phyloP scores from a whole-genome alignment of 257 asterid genomes.

The Plantago major region DNA sequence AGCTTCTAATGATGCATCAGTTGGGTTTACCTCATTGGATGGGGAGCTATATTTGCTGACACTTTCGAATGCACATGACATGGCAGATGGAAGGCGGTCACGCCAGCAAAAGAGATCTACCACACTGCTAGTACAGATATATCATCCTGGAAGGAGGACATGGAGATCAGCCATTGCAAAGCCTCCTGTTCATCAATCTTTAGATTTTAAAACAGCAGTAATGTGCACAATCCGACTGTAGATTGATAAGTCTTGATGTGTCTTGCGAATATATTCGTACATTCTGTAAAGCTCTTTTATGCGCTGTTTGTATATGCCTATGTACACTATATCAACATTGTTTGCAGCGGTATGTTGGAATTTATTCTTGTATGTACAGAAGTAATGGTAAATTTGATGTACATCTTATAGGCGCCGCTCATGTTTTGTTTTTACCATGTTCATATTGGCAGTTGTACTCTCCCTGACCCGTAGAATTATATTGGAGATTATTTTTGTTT shows the following conservation, averaged over 20 bases:
- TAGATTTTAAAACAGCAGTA: slow-evolving; percentile 68
- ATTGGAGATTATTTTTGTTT: too few relatives aligned
- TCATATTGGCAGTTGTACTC: too few relatives aligned
- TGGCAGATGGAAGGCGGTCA: slow-evolving; percentile 32
- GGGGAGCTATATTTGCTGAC: slow-evolving; percentile 67
- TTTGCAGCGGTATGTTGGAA: too few relatives aligned
- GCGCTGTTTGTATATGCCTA: slow-evolving; percentile 20
- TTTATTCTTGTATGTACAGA: too few relatives aligned
- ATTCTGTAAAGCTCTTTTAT: too few relatives aligned
- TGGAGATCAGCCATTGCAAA: slow-evolving; percentile 63
- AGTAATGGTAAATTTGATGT: neutral
- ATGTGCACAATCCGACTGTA: slow-evolving; percentile 67
- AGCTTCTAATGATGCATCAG: slow-evolving; percentile 43
- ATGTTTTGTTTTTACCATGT: too few relatives aligned
- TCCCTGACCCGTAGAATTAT: too few relatives aligned
- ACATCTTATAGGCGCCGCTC: too few relatives aligned
- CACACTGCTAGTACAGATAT: slow-evolving; percentile 58
- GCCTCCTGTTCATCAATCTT: slow-evolving; percentile 56
- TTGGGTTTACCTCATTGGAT: slow-evolving; percentile 69
- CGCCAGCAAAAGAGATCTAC: slow-evolving; percentile 61
- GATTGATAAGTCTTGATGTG: slow-evolving; percentile 23
- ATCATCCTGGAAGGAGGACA: slow-evolving; percentile 55
- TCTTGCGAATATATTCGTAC: too few relatives aligned
- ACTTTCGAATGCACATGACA: slow-evolving; percentile 29
- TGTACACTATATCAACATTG: too few relatives aligned